Conservation (phyloP, 2,329 filamentous ascomycete species). For the Lecanicillium sp. region DNA sequence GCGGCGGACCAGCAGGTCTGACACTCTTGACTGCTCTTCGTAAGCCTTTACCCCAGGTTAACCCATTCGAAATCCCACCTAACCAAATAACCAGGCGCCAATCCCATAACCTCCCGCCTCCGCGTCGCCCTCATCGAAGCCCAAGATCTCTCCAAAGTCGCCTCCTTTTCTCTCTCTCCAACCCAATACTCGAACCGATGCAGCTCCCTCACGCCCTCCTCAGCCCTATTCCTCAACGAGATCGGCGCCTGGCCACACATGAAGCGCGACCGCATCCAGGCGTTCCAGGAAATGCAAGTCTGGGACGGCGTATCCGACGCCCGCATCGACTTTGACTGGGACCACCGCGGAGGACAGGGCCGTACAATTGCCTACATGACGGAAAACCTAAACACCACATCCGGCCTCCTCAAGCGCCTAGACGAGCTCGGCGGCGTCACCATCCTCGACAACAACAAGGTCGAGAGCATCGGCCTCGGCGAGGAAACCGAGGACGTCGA, state of each 20-base stretch:
- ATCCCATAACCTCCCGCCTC: slow-evolving; percentile 64
- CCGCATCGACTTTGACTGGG: slow-evolving; percentile 81
- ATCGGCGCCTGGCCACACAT: slow-evolving; percentile 84
- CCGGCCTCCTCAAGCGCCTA: slow-evolving; percentile 64
- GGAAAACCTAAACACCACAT: slow-evolving; percentile 85
- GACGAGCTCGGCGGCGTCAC: slow-evolving; percentile 60
- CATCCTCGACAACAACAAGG: slow-evolving; percentile 67
- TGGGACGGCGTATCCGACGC: slow-evolving; percentile 92
- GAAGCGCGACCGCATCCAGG: slow-evolving; percentile 64
- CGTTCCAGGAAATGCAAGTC: slow-evolving; percentile 94
- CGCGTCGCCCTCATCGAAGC: slow-evolving; percentile 85
- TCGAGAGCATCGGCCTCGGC: slow-evolving; percentile 73
- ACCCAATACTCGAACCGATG: slow-evolving; percentile 85
- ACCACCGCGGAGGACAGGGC: slow-evolving; percentile 33
- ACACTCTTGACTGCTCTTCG: slow-evolving; percentile 71
- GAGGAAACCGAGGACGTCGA: slow-evolving; percentile 60
- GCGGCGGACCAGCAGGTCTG: slow-evolving; percentile 81
- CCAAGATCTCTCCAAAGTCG: slow-evolving; percentile 68
- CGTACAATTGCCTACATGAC: slow-evolving; percentile 89
- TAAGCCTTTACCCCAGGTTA: slow-evolving; percentile 28
- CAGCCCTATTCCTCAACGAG: slow-evolving; percentile 69
- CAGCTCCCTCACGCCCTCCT: slow-evolving; percentile 86
- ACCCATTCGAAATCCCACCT: background rate
- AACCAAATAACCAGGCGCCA: slow-evolving; percentile 50
- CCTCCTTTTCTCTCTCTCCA: slow-evolving; percentile 56